phyloP scores from a whole-genome alignment of 805 yeast species.

The Barnettozyma sucrosica region DNA sequence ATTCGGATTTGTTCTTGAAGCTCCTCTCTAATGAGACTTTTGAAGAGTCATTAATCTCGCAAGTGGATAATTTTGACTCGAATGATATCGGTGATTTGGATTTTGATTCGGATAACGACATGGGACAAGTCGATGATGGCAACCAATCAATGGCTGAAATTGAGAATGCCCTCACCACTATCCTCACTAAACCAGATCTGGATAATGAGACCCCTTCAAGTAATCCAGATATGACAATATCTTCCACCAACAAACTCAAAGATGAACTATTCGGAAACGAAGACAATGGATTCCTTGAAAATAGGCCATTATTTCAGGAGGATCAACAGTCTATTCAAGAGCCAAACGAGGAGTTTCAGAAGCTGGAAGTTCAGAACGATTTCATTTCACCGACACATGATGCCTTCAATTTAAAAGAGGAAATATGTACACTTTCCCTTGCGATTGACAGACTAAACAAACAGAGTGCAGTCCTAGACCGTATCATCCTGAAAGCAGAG shows the following conservation, averaged over 20 bases:
- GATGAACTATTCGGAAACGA: slow-evolving; percentile 23
- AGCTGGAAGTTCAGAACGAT: slow-evolving; percentile 29
- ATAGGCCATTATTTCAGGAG: slow-evolving; percentile 25
- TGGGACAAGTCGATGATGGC: background rate
- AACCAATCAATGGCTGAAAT: slow-evolving; percentile 24
- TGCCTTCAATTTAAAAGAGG: slow-evolving; percentile 57
- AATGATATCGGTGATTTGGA: slow-evolving; percentile 1
- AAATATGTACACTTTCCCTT: slow-evolving; percentile 50
- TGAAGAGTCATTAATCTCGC: slow-evolving; percentile 23
- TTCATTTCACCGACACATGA: slow-evolving; percentile 63
- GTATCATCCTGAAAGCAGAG: slow-evolving; percentile 75
- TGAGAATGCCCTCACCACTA: slow-evolving; percentile 28
- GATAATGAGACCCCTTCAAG: background rate
- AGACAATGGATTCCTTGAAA: slow-evolving; percentile 18
- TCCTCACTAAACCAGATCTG: slow-evolving; percentile 21
- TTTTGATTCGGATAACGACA: background rate
- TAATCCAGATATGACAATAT: background rate
- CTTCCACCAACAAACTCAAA: slow-evolving; percentile 13
- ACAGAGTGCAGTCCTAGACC: slow-evolving; percentile 60
- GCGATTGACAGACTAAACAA: slow-evolving; percentile 54
- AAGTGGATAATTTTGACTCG: slow-evolving; percentile 21
- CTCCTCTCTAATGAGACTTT: slow-evolving; percentile 41
- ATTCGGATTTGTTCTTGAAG: slow-evolving; percentile 49
- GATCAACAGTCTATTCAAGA: slow-evolving; percentile 11
- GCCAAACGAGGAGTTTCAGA: slow-evolving; percentile 12